Base-by-base conservation (phyloP, 2,329 filamentous ascomycete genomes). In the Xylariaceae sp. region DNA sequence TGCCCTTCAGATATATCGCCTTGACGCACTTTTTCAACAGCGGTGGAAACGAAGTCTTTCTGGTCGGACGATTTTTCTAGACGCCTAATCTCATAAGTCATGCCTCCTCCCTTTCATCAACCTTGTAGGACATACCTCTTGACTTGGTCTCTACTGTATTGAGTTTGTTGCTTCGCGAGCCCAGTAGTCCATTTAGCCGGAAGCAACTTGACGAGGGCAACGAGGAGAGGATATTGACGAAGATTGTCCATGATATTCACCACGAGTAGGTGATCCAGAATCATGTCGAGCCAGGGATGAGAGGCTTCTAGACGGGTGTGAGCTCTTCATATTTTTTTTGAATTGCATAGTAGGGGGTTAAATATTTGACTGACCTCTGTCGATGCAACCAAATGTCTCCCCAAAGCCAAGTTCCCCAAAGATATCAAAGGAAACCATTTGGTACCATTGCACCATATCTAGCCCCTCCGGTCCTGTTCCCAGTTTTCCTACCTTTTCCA, bases 201-300 rank as follows among this genome's bases (percentile, higher is more conserved):
- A 11, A 61, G 3, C 53, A 29, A 50, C 26, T 53, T 50, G 0
- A 30, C 41, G 1, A 57, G 30, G 9, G 29, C 35, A 1, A n/a
- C 27, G 1, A 59, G 40, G 2, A 56, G 2, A 6, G 12, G 32
- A 29, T 58, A 59, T 2, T 58, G 51, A 1, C 60, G 51, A 2
- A 62, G 12, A 12, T 61, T 62, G 31, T 62, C 60, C n/a, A 60
- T 42, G 3, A 62, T 31, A 1, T 39, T 37, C 19, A 60, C 31
- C 2, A 34, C 40, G 34, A 39, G 19, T 9, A 54, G 8, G n/a
- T 49, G 52, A 4, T 43, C 47, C 3, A 54, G 40, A 12, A 54
- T 46, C 29, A 50, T 34, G 6, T 50, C 47, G 27, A 54, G 40
- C 52, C 52, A 54, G 12, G n/a, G 26, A 31, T 54, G 46, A 9